A percentile compares a stretch with the other conserved stretches of the same genome.
These are phyloP conservation scores for Lagerstroemia speciosa DNA, from an alignment of 345 rosid species.

Conservation along the genomic window DNA sequence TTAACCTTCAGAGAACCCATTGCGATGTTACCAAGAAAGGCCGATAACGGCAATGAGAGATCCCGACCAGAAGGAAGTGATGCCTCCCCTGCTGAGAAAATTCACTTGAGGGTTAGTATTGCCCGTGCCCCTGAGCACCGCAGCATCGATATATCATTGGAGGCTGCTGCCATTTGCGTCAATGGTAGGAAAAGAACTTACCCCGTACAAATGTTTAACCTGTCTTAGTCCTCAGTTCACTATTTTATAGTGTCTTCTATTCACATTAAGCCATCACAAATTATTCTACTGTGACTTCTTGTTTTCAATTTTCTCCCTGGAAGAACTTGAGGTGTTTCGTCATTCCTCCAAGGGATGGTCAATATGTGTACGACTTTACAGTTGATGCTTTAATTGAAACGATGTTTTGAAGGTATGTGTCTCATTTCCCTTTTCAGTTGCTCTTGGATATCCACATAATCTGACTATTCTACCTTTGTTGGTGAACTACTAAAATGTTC, in stretches of 20 bases:
- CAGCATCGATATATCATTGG: constrained; percentile 75
- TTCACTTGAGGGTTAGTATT: constrained; percentile 68
- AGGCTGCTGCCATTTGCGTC: constrained; percentile 39
- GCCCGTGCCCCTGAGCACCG: constrained; percentile 72
- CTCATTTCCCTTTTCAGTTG: too few species aligned
- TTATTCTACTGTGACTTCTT: not conserved
- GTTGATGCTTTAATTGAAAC: not conserved
- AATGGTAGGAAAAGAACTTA: constrained; percentile 47
- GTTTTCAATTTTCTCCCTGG: not conserved
- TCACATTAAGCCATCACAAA: not conserved
- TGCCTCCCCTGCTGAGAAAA: constrained; percentile 49
- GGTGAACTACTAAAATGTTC: too few species aligned
- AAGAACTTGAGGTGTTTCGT: not conserved
- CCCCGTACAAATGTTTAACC: constrained; percentile 75
- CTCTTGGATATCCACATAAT: too few species aligned
- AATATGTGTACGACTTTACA: not conserved
- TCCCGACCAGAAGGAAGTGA: constrained; percentile 39
- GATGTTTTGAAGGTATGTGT: not conserved
- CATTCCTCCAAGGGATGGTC: not conserved
- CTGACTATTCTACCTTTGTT: too few species aligned
- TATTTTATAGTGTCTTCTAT: not conserved
- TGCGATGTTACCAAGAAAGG: constrained; percentile 29
- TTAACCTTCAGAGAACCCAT: constrained; percentile 76
- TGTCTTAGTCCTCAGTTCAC: constrained; percentile 23
- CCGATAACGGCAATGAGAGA: constrained; percentile 15